These are phyloP conservation scores for Hemileccinum impolitum DNA, from an alignment of 768 basidiomycete genomes.

Conservation along the genomic window DNA sequence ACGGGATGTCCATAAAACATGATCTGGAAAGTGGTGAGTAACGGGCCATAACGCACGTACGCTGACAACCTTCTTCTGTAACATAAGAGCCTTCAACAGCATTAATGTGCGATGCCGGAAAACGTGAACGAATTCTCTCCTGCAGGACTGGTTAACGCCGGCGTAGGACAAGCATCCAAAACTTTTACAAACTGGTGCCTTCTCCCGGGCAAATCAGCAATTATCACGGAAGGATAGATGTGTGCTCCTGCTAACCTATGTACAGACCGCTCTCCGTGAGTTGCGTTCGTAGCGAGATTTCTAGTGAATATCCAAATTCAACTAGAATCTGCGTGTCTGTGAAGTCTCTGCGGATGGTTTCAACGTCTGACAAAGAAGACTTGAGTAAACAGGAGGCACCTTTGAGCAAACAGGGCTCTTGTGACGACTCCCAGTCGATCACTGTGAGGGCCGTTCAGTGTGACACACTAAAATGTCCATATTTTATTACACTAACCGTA, in stretches of 20 bases:
- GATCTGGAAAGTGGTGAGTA: slow-evolving; percentile 49
- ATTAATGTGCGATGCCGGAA: slow-evolving; percentile 90
- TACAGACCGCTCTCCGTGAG: slow-evolving; percentile 92
- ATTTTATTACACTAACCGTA: slow-evolving; percentile 51
- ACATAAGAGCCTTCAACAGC: slow-evolving; percentile 91
- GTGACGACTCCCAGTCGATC: slow-evolving; percentile 96
- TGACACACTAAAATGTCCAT: not conserved
- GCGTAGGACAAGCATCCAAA: not conserved
- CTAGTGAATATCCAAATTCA: slow-evolving; percentile 78
- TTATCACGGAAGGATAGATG: not conserved
- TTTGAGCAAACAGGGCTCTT: slow-evolving; percentile 83
- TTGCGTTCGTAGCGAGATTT: slow-evolving; percentile 69
- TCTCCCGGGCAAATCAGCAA: slow-evolving; percentile 11
- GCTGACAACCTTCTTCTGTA: slow-evolving; percentile 78
- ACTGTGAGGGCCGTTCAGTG: slow-evolving; percentile 36
- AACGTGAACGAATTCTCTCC: slow-evolving; percentile 88
- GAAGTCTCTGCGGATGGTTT: slow-evolving; percentile 62
- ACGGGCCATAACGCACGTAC: slow-evolving; percentile 1
- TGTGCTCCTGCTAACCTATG: slow-evolving; percentile 66
- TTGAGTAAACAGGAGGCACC: slow-evolving; percentile 33
- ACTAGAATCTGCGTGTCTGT: slow-evolving; percentile 83
- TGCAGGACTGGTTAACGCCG: slow-evolving; percentile 27
- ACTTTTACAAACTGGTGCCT: slow-evolving; percentile 70
- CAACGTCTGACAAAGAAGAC: not conserved
- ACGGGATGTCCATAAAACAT: slow-evolving; percentile 98